These are phyloP conservation scores for Boletus huronensis DNA, from an alignment of 768 basidiomycete genomes.

Conservation along the genomic window DNA sequence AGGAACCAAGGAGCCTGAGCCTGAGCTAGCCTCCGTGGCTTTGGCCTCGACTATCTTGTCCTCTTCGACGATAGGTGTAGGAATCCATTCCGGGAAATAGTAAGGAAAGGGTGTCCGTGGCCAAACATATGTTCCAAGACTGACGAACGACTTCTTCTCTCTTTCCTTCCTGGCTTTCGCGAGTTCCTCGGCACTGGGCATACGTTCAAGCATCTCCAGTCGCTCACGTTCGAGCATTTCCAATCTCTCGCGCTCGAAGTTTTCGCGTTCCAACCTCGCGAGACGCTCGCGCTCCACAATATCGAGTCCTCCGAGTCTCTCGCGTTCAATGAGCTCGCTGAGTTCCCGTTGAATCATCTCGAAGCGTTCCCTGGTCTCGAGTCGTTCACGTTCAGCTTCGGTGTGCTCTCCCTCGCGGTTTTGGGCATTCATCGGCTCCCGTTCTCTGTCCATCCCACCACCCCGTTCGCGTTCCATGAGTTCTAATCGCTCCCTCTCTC, in stretches of 20 bases:
- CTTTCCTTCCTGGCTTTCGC: slow-evolving; percentile 30
- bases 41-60: slow-evolving; percentile 21
- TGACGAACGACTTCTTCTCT: slow-evolving; percentile 28
- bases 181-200: slow-evolving; percentile 33
- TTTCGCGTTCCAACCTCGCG: slow-evolving; percentile 28
- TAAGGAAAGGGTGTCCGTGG: slow-evolving; percentile 33
- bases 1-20: slow-evolving; percentile 29
- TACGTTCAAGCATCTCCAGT: slow-evolving; percentile 30
- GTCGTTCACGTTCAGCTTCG: slow-evolving; percentile 27
- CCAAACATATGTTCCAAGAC: slow-evolving; percentile 30
- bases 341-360: slow-evolving; percentile 35
- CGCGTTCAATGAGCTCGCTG: slow-evolving; percentile 28
- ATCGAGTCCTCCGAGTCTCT: slow-evolving; percentile 29
- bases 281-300: slow-evolving; percentile 30
- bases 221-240: slow-evolving; percentile 32
- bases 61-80: slow-evolving; percentile 25
- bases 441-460: slow-evolving; percentile 14
- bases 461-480: slow-evolving; percentile 21
- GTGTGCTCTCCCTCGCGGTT: slow-evolving; percentile 21
- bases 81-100: slow-evolving; percentile 34
- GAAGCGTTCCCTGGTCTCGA: slow-evolving; percentile 24
- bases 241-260: slow-evolving; percentile 27
- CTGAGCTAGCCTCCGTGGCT: slow-evolving; percentile 19
- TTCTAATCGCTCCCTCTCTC: slow-evolving; percentile 30
- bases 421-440: slow-evolving; percentile 13